phyloP scores from a whole-genome alignment of 805 yeast genomes.

The Yarrowia sp. region DNA sequence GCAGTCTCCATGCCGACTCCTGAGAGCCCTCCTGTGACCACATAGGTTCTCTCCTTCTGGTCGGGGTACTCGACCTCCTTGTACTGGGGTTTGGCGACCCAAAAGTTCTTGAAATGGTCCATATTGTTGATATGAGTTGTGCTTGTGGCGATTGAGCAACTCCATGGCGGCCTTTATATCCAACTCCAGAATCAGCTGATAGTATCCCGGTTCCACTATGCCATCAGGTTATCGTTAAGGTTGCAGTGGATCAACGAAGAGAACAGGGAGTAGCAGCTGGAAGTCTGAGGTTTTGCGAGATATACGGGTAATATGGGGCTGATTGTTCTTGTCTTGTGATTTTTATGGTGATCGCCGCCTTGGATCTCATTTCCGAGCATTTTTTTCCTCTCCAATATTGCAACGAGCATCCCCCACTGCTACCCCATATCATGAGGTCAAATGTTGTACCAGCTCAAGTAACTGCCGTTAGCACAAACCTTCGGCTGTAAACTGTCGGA shows the following conservation, averaged over 20 bases:
- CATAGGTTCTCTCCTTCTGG: not conserved
- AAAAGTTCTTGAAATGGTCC: not conserved
- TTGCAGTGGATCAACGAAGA: no score
- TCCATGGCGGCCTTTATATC: not conserved
- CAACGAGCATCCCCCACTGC: not conserved
- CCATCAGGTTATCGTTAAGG: no score
- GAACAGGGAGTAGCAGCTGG: no score
- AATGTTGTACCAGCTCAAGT: not conserved
- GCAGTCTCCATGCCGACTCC: conserved; percentile 12
- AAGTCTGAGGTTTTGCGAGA: no score
- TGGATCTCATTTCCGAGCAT: not conserved
- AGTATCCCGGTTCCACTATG: not conserved
- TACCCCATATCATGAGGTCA: conserved; percentile 7
- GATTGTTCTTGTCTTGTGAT: no score
- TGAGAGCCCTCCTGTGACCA: conserved; percentile 3
- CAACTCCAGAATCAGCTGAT: not conserved
- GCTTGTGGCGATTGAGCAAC: not conserved
- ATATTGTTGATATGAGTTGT: not conserved
- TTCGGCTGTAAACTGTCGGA: no score
- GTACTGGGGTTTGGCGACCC: conserved; percentile 9
- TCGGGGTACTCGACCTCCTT: conserved; percentile 7
- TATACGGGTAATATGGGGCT: no score
- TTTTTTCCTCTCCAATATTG: not conserved
- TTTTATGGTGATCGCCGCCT: no score
- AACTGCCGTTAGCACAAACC: no score